Conservation (phyloP, 2,329 filamentous ascomycete genomes). For the Huntiella moniliformis region DNA sequence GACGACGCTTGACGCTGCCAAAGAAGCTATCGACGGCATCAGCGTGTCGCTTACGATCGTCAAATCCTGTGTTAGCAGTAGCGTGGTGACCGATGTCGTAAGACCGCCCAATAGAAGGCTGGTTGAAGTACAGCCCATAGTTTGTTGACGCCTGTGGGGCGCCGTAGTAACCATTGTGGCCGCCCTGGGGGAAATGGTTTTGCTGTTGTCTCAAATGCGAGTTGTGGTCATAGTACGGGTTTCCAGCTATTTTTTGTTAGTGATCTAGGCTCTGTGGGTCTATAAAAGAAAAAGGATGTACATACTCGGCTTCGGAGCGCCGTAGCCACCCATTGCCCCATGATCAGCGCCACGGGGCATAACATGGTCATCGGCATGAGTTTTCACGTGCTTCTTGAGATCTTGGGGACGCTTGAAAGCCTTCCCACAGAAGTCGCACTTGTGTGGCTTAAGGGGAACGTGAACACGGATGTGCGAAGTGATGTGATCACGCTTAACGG, state of each 20-base stretch:
- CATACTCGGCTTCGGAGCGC: constrained; percentile 34
- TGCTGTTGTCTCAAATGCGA: constrained; percentile 41
- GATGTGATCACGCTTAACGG: constrained; percentile 97
- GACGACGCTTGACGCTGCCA: constrained; percentile 74
- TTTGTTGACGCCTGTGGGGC: constrained; percentile 33
- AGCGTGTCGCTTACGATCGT: constrained; percentile 65
- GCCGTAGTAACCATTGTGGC: constrained; percentile 37
- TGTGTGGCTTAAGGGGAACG: constrained; percentile 96
- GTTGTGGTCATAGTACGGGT: constrained; percentile 47
- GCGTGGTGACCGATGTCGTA: constrained; percentile 14
- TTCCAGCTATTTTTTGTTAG: constrained; percentile 17
- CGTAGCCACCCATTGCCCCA: constrained; percentile 32
- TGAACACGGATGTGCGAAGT: constrained; percentile 97
- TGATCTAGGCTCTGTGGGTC: constrained; percentile 16
- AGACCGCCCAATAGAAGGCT: constrained; percentile 32
- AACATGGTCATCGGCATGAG: constrained; percentile 88
- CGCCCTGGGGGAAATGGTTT: constrained; percentile 37
- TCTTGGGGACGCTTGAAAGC: constrained; percentile 98
- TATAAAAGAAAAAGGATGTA: constrained; percentile 17
- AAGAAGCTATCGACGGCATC: constrained; percentile 91
- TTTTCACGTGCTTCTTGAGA: constrained; percentile 99
- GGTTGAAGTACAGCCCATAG: constrained; percentile 64
- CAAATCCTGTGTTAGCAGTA: constrained; percentile 25
- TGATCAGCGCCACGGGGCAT: constrained; percentile 36
- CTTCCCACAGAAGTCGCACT: constrained; percentile 97